phyloP scores from a whole-genome alignment of 176 grass and related monocot genomes.

The Musa acuminata region DNA sequence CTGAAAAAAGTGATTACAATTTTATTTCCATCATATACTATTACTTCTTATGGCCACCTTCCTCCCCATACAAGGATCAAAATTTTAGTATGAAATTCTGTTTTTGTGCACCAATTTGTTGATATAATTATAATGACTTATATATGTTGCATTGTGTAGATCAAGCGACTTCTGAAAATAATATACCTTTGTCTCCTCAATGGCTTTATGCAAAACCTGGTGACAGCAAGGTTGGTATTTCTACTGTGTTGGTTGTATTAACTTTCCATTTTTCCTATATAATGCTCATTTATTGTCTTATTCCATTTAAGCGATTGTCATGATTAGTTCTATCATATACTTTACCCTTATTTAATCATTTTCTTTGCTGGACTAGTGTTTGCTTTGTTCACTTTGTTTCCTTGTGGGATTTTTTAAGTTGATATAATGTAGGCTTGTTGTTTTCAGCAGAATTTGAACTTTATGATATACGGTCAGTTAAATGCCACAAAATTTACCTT shows the following conservation, averaged over 20 bases:
- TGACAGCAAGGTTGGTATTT: constrained; percentile 58
- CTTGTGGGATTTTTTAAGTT: too few relatives aligned
- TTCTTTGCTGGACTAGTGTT: background rate
- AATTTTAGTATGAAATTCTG: background rate
- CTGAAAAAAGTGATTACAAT: background rate
- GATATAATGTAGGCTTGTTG: too few relatives aligned
- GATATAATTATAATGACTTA: background rate
- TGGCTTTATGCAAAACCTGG: constrained; percentile 86
- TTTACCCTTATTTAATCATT: too few relatives aligned
- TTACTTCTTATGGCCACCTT: background rate
- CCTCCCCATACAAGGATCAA: background rate
- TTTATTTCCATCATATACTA: background rate
- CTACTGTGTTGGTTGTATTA: constrained; percentile 2
- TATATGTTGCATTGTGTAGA: constrained; percentile 35
- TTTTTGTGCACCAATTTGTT: background rate
- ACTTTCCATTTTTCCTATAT: background rate
- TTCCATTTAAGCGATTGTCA: too few relatives aligned
- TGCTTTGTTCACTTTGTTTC: background rate
- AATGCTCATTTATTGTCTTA: constrained; percentile 8
- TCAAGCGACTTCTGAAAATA: constrained; percentile 67
- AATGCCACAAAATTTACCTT: too few relatives aligned
- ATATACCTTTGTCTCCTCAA: constrained; percentile 89
- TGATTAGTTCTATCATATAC: too few relatives aligned
- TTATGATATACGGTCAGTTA: background rate
- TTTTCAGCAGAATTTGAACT: too few relatives aligned